phyloP scores from a whole-genome alignment of 2,329 filamentous ascomycete genomes.

The Curvularia hawaiiensis region DNA sequence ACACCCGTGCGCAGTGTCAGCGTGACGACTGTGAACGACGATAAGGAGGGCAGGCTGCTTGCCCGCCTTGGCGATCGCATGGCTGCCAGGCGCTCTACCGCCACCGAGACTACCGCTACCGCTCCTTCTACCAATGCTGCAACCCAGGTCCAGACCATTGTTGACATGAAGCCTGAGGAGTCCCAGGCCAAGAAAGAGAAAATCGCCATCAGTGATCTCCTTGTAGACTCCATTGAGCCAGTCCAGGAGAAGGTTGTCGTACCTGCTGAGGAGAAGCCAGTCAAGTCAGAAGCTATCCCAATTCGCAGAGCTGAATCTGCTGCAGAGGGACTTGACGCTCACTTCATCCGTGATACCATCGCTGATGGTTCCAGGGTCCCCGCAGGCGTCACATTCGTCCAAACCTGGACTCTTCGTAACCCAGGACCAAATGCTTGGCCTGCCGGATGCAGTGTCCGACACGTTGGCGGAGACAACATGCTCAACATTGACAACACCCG shows the following conservation, averaged over 20 bases:
- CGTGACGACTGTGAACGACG: slow-evolving; percentile 82
- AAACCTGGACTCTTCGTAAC: slow-evolving; percentile 92
- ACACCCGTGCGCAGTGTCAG: slow-evolving; percentile 86
- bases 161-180: slow-evolving; percentile 63
- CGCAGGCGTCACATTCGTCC: slow-evolving; percentile 77
- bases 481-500: slow-evolving; percentile 82
- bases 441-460: slow-evolving; percentile 85
- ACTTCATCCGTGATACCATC: slow-evolving; percentile 79
- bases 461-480: slow-evolving; percentile 96
- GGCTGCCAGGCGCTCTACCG: slow-evolving; percentile 50
- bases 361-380: slow-evolving; percentile 75
- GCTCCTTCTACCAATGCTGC: slow-evolving; percentile 58
- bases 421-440: slow-evolving; percentile 82
- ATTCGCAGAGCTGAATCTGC: slow-evolving; percentile 13
- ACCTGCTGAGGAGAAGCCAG: slow-evolving; percentile 14
- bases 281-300: slow-evolving; percentile 23
- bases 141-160: slow-evolving; percentile 68
- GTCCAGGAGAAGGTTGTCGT: slow-evolving; percentile 43
- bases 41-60: slow-evolving; percentile 68
- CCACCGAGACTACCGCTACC: slow-evolving; percentile 57
- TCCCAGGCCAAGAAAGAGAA: slow-evolving; percentile 50
- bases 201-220: slow-evolving; percentile 48
- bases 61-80: slow-evolving; percentile 73
- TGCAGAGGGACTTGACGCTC: slow-evolving; percentile 59
- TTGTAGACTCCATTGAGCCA: slow-evolving; percentile 39